Percentiles rank a stretch among this genome's conserved stretches.
Conservation (phyloP, 2,329 filamentous ascomycete genomes). For the Apiospora arundinis region DNA sequence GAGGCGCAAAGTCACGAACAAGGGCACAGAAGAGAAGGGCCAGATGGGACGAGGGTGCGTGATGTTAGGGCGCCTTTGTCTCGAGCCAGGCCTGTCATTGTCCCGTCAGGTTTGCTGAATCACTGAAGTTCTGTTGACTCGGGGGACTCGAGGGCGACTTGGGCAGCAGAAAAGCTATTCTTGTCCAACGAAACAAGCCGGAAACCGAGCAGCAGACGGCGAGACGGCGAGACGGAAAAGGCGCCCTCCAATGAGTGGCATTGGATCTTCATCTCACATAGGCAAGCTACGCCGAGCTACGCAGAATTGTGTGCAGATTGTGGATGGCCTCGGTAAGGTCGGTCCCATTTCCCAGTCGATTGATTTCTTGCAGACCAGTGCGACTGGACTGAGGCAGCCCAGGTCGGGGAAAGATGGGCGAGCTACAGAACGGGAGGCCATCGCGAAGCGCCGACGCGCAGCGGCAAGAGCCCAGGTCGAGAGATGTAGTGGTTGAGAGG, state of each 20-base stretch:
- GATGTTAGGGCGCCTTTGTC: slow-evolving; percentile 20
- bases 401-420: background rate
- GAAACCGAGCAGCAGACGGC: background rate
- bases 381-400: slow-evolving; percentile 18
- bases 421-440: slow-evolving; percentile 20
- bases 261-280: background rate
- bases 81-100: slow-evolving; percentile 13
- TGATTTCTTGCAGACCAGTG: slow-evolving; percentile 9
- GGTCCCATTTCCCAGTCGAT: slow-evolving; percentile 1
- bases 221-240: background rate
- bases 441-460: slow-evolving; percentile 15
- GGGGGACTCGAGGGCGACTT: slow-evolving; percentile 20
- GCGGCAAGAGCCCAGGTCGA: slow-evolving; percentile 12
- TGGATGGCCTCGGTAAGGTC: background rate
- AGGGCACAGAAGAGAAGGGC: slow-evolving; percentile 1
- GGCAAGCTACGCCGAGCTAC: background rate
- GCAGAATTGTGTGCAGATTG: background rate
- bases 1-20: background rate
- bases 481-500: slow-evolving; percentile 20
- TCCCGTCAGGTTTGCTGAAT: background rate
- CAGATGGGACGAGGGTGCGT: background rate
- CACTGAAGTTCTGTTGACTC: slow-evolving; percentile 8
- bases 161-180: background rate
- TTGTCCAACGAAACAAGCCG: slow-evolving; percentile 3
- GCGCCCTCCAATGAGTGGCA: slow-evolving; percentile 5